Base-by-base conservation (phyloP, 2,329 filamentous ascomycete genomes). In the Aspergillus fumigatus region DNA sequence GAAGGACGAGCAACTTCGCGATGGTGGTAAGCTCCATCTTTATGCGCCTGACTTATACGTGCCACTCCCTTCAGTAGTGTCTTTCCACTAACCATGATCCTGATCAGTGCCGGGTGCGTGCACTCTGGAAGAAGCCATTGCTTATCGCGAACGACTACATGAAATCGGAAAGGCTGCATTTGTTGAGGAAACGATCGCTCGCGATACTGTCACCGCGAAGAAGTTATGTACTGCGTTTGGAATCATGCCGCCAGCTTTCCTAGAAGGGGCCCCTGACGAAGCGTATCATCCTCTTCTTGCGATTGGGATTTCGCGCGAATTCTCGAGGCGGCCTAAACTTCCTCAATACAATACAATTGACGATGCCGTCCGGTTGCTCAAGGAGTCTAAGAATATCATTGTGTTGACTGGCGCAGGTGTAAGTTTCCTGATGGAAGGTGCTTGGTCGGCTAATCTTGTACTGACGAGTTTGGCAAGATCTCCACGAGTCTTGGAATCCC, bases 401-500 rank as follows among this genome's bases (percentile, higher is more conserved):
- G 89, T 97, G 62, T 84, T 99, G 63, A 97, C 94, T 1, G 94
- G 94, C 52, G 94, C 94, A 19, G 94, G 94, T 63, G 77, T 80
- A 75, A 62, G 77, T 68, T 26, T 43, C 23, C 38, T 8, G 8
- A 21, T 48, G 0, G 48, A 32, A 32, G 23, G 5, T 50, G 17
- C 29, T 29, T 7, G 21, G 23, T 53, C 14, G 14, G 9, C n/a
- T 25, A 27, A 11, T 23, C 7, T 17, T 43, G 29, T 51, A 50
- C 57, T 64, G 14, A 62, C 47, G 19, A 26, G 21, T 14, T 32
- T 29, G 19, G 14, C 35, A 48, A 80, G 75, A 97, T 99, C 64
- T 97, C 92, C 26, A 99, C 94, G 0, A 96, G 91, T 52, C 85
- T 99, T 21, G 94, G 94, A 59, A 97, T 99, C 58, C 94, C 94